Conservation (phyloP, 768 basidiomycete species). For the Russula lepida region DNA sequence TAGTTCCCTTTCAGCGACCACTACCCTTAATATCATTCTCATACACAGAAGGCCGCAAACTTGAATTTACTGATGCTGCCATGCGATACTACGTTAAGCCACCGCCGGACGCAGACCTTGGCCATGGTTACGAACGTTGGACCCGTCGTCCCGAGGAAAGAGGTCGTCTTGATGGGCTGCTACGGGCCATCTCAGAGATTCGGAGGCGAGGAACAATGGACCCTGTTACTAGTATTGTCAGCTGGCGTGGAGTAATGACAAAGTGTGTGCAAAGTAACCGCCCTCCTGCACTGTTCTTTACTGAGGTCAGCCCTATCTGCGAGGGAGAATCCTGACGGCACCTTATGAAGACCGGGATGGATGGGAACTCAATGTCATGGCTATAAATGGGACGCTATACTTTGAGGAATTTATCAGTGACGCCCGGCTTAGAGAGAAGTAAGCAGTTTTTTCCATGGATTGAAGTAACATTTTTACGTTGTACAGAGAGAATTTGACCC, state of each 20-base stretch:
- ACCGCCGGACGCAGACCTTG: conserved; percentile 55
- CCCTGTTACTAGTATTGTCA: conserved; percentile 47
- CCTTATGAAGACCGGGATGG: conserved; percentile 76
- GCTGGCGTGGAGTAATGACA: conserved; percentile 81
- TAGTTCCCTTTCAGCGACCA: conserved; percentile 59
- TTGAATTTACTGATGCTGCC: conserved; percentile 60
- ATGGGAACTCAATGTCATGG: conserved; percentile 83
- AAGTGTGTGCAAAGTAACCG: conserved; percentile 41
- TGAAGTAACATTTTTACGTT: background rate
- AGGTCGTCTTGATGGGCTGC: conserved; percentile 58
- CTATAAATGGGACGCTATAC: conserved; percentile 57
- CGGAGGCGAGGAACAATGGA: conserved; percentile 30
- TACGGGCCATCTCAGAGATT: conserved; percentile 47
- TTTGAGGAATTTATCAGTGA: conserved; percentile 66
- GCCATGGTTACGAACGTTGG: conserved; percentile 70
- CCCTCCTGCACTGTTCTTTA: conserved; percentile 13
- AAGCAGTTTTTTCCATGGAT: conserved; percentile 21
- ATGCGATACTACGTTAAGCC: conserved; percentile 65
- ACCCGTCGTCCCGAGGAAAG: conserved; percentile 53
- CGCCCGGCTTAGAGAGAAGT: conserved; percentile 57
- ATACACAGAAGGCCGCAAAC: conserved; percentile 45
- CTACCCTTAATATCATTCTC: conserved; percentile 64
- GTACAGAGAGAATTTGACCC: conserved; percentile 55
- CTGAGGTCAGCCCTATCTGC: conserved; percentile 19
- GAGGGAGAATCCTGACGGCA: conserved; percentile 67